phyloP scores from a whole-genome alignment of 208 protist species.

The Herpetomonas samuelpessoai region DNA sequence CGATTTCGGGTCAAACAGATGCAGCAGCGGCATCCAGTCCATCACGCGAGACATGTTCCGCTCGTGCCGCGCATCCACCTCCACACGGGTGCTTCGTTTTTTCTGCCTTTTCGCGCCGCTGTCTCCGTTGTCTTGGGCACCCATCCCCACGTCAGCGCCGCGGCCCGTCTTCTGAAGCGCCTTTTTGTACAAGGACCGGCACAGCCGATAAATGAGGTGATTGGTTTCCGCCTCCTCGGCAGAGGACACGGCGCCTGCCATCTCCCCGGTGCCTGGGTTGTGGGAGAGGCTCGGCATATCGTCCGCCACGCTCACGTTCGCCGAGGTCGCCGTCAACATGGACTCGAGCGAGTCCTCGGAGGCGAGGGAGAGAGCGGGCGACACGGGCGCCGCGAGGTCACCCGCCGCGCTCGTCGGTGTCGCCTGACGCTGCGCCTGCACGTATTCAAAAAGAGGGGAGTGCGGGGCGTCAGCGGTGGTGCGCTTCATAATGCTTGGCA shows the following conservation, averaged over 20 bases:
- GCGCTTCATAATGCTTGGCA: slow-evolving; percentile 24
- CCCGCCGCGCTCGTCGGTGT: slow-evolving; percentile 4
- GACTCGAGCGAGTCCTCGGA: slow-evolving; percentile 66
- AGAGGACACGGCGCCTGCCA: neutral
- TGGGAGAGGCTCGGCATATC: slow-evolving; percentile 12
- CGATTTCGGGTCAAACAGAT: slow-evolving; percentile 71
- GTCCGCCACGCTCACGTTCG: slow-evolving; percentile 22
- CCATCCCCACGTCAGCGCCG: neutral
- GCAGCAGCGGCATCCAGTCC: slow-evolving; percentile 80
- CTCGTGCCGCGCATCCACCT: slow-evolving; percentile 36
- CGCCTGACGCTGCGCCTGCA: slow-evolving; percentile 19
- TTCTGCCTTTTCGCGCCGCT: slow-evolving; percentile 19
- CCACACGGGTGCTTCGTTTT: slow-evolving; percentile 13
- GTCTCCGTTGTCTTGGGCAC: too few relatives aligned
- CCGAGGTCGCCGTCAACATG: slow-evolving; percentile 27
- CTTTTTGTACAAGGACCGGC: slow-evolving; percentile 70
- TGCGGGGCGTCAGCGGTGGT: slow-evolving; percentile 13
- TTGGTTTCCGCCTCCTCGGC: slow-evolving; percentile 37
- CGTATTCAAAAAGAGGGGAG: slow-evolving; percentile 49
- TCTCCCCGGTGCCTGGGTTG: slow-evolving; percentile 5
- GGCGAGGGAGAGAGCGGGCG: slow-evolving; percentile 28
- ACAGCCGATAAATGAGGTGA: slow-evolving; percentile 70
- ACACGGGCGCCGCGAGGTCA: slow-evolving; percentile 6
- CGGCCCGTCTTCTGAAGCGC: slow-evolving; percentile 38
- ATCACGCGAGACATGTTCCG: slow-evolving; percentile 70